Evolutionary conservation across 208 protist species (phyloP), one percentile per base, ranked within the genome.

Genomic region (Balamuthia mandrillaris): DNA sequence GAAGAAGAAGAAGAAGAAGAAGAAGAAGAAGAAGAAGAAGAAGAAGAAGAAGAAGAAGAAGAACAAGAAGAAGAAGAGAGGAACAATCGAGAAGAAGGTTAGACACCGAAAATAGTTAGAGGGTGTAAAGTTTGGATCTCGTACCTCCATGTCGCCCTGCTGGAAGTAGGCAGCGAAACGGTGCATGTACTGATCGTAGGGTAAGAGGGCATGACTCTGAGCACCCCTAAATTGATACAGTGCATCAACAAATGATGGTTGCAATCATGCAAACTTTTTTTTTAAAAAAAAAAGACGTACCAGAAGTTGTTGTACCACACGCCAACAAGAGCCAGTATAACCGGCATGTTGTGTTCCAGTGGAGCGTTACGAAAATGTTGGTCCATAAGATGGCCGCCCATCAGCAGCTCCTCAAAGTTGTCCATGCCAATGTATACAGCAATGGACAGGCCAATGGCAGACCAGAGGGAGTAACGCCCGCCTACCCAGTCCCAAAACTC

Each of bases 401-500:
- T 94, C 6, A 99, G 88, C 18, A 99, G 91, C 81, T 97, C 92
- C 10, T 96, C 90, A 89, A 98, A 99, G 74, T 95, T 94, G 35
- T 98, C 95, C 35, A 9, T 70, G 39, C 97, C 97, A 79, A 98
- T 94, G 31, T 94, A 96, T 1, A 98, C 88, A 84, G 96, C 96
- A 61, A 98, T 96, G 12, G 96, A 93, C 21, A 98, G 82, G 39
- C 97, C 97, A 84, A 99, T 98, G 39, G 97, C 96, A 49, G 91
- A 96, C 97, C 97, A 99, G 14, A 99, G 90, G 10, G 96, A 98
- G 91, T 98, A 99, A 39, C 97, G 93, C 44, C 97, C 97, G 68
- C 97, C 97, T 85, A 99, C 97, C 97, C 97, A 98, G 88, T 99
- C 97, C 96, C 96, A 98, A 90, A 98, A 98, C 61, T 92, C 95